These are phyloP conservation scores for Candida sp. DNA, from an alignment of 1,139 yeast genomes.

Conservation along the genomic window DNA sequence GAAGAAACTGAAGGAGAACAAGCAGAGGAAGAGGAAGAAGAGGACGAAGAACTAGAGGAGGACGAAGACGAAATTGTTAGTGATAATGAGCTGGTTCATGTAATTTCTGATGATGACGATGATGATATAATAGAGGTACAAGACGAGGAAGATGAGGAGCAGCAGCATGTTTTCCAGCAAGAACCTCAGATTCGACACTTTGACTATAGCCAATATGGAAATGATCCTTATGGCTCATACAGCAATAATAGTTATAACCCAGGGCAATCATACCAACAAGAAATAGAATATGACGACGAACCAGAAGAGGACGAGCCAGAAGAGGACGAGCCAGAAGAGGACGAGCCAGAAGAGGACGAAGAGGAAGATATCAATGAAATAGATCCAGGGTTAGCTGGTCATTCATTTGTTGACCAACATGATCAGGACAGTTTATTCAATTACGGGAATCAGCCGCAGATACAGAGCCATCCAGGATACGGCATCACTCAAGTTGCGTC, in stretches of 20 bases:
- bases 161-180: neutral
- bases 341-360: slow-evolving; percentile 1
- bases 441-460: neutral
- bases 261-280: slow-evolving; percentile 2
- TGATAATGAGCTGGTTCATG: slow-evolving; percentile 11
- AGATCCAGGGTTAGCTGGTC: neutral
- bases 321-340: slow-evolving; percentile 7
- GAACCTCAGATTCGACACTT: neutral
- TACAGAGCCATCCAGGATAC: neutral
- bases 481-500: slow-evolving; percentile 6
- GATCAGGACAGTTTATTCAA: neutral
- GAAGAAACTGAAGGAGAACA: slow-evolving; percentile 11
- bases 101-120: slow-evolving; percentile 11
- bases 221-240: neutral
- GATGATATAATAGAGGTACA: slow-evolving; percentile 6
- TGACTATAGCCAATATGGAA: neutral
- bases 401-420: neutral
- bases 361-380: slow-evolving; percentile 3
- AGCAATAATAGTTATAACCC: neutral
- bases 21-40: slow-evolving; percentile 10
- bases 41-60: slow-evolving; percentile 14
- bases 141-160: slow-evolving; percentile 3
- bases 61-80: slow-evolving; percentile 16
- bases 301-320: slow-evolving; percentile 5
- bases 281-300: slow-evolving; percentile 5